A percentile compares a stretch with the other conserved stretches of the same genome.
phyloP scores from a whole-genome alignment of 73 alveolate genomes.

The Blepharisma stoltei region DNA sequence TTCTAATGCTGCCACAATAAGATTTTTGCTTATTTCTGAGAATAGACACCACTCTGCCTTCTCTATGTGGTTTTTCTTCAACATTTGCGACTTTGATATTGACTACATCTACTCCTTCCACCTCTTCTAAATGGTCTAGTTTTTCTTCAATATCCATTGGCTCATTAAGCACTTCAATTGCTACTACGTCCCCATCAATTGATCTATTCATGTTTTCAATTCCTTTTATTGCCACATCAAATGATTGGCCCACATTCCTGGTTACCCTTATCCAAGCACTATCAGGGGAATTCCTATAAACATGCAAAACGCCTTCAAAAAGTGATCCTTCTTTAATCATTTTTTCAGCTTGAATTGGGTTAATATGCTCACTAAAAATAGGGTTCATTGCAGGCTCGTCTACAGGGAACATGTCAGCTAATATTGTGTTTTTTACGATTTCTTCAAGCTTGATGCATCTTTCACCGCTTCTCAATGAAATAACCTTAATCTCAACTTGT shows the following conservation, averaged over 20 bases:
- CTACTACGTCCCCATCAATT: conserved; percentile 96
- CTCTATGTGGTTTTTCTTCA: conserved; percentile 52
- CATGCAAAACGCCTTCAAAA: conserved; percentile 18
- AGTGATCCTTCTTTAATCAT: background rate
- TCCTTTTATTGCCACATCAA: conserved; percentile 84
- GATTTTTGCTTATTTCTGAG: conserved; percentile 41
- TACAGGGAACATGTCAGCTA: background rate
- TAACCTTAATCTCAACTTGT: background rate
- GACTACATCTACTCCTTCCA: conserved; percentile 74
- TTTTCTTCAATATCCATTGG: conserved; percentile 35
- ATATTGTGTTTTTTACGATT: background rate
- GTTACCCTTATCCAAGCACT: background rate
- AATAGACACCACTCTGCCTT: conserved; percentile 55
- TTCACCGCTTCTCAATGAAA: background rate
- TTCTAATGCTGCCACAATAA: conserved; percentile 42
- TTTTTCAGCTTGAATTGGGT: background rate
- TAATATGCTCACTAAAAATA: background rate
- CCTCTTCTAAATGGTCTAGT: conserved; percentile 62
- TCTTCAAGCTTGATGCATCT: background rate
- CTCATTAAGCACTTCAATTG: conserved; percentile 86
- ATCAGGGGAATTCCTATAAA: background rate
- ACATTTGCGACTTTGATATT: conserved; percentile 40
- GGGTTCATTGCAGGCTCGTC: background rate
- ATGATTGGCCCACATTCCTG: background rate
- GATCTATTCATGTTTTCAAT: conserved; percentile 89